Percentiles rank a stretch among this genome's conserved stretches.
These are phyloP conservation scores for Paramecium bursaria DNA, from an alignment of 73 alveolate species.

Conservation along the genomic window DNA sequence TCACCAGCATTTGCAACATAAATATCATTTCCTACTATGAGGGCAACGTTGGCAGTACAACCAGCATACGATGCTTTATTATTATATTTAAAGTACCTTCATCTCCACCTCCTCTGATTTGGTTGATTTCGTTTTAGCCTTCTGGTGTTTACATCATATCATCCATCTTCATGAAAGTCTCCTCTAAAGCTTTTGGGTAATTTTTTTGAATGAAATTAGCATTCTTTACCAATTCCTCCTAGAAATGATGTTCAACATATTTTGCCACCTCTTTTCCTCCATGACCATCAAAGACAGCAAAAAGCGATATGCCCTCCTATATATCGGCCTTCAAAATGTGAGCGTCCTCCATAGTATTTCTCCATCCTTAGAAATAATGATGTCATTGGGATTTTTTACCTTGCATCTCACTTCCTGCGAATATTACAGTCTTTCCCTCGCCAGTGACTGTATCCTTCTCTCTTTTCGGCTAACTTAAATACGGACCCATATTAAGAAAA, in stretches of 20 bases:
- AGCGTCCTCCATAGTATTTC: conserved; percentile 91
- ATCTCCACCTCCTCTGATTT: conserved; percentile 45
- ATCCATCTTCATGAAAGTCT: conserved; percentile 87
- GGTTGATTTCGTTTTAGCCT: conserved; percentile 70
- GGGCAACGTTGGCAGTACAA: conserved; percentile 83
- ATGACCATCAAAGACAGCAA: conserved; percentile 96
- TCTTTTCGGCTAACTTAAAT: conserved; percentile 81
- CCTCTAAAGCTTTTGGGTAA: conserved; percentile 82
- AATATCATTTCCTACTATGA: conserved; percentile 68
- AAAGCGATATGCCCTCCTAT: conserved; percentile 79
- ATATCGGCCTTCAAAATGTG: conserved; percentile 76
- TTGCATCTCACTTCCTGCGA: conserved; percentile 81
- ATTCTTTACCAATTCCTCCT: conserved; percentile 73
- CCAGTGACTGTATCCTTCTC: conserved; percentile 82
- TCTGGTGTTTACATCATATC: conserved; percentile 66
- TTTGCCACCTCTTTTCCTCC: conserved; percentile 96
- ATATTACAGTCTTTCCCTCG: conserved; percentile 72
- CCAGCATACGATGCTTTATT: conserved; percentile 71
- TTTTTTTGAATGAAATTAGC: conserved; percentile 71
- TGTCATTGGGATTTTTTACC: conserved; percentile 64
- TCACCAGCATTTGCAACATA: conserved; percentile 95
- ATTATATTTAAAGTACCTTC: not conserved
- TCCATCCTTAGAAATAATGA: conserved; percentile 69
- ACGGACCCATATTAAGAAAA: conserved; percentile 96
- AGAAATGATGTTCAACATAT: conserved; percentile 79